A percentile compares a stretch with the other conserved stretches of the same genome.
phyloP scores from a whole-genome alignment of 768 basidiomycete species.

The Collybia sp. region DNA sequence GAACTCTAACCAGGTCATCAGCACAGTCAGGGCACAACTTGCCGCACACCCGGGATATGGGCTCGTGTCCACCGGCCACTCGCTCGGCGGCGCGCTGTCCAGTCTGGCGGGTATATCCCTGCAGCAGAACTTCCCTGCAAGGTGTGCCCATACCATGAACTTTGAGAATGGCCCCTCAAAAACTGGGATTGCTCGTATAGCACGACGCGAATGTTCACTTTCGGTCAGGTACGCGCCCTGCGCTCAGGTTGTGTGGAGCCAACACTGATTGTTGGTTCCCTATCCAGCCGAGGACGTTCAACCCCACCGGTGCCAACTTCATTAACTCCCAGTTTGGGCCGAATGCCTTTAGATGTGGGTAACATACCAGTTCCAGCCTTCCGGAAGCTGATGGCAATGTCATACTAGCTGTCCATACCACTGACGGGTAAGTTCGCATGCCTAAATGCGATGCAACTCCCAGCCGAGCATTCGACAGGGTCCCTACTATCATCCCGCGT shows the following conservation, averaged over 20 bases:
- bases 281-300: slow-evolving; percentile 6
- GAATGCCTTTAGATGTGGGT: slow-evolving; percentile 12
- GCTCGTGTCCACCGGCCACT: slow-evolving; percentile 33
- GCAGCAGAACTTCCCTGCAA: slow-evolving; percentile 20
- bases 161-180: neutral
- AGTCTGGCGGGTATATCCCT: slow-evolving; percentile 31
- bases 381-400: neutral
- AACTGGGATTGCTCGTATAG: neutral
- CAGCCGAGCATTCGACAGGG: slow-evolving; percentile 1
- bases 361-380: neutral
- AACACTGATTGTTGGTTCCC: neutral
- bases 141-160: slow-evolving; percentile 4
- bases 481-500: slow-evolving; percentile 9
- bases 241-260: slow-evolving; percentile 27
- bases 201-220: slow-evolving; percentile 12
- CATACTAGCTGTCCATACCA: slow-evolving; percentile 8
- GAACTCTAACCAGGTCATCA: slow-evolving; percentile 20
- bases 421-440: slow-evolving; percentile 5
- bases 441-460: neutral
- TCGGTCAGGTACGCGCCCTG: slow-evolving; percentile 34
- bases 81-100: slow-evolving; percentile 36
- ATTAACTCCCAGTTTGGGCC: slow-evolving; percentile 11
- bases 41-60: slow-evolving; percentile 24
- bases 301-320: slow-evolving; percentile 10
- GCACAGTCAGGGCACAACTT: slow-evolving; percentile 23